These are phyloP conservation scores for Alternaria solani DNA, from an alignment of 2,329 filamentous ascomycete species.

Conservation along the genomic window DNA sequence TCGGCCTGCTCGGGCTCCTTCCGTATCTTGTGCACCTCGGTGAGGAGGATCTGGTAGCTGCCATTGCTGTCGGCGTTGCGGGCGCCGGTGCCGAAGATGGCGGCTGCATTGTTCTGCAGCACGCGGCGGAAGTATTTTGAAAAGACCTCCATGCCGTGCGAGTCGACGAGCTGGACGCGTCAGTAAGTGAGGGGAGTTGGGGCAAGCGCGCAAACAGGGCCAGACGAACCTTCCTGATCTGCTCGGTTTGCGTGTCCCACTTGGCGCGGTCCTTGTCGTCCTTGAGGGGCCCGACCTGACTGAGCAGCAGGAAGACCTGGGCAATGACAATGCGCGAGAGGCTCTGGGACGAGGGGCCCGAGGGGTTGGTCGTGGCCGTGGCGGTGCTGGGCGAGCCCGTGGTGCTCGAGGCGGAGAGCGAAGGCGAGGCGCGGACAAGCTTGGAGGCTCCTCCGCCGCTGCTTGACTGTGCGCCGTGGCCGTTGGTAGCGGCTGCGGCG, in stretches of 20 bases:
- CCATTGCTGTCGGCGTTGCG: constrained; percentile 77
- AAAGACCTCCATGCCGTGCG: constrained; percentile 99
- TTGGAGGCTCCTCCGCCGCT: constrained; percentile 65
- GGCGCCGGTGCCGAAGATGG: constrained; percentile 85
- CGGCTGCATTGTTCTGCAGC: constrained; percentile 86
- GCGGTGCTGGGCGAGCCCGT: constrained; percentile 62
- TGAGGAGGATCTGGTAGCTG: constrained; percentile 82
- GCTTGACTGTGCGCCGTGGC: constrained; percentile 60
- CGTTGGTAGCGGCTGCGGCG: constrained; percentile 59
- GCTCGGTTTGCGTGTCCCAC: constrained; percentile 91
- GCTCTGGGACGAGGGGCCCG: constrained; percentile 51
- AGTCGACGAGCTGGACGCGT: constrained; percentile 79
- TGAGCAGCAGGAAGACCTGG: constrained; percentile 92
- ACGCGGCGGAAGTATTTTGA: constrained; percentile 94
- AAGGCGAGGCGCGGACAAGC: constrained; percentile 67
- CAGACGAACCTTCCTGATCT: constrained; percentile 82
- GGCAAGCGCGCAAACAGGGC: constrained; percentile 12
- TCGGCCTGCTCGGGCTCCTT: constrained; percentile 81
- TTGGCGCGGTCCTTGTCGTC: constrained; percentile 90
- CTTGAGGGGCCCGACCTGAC: constrained; percentile 75
- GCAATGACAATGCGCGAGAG: constrained; percentile 94
- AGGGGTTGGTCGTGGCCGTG: constrained; percentile 50
- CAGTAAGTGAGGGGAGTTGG: constrained; percentile 18
- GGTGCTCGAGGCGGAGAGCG: constrained; percentile 57
- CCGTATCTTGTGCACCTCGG: constrained; percentile 86